Base-by-base conservation (phyloP, 495 filamentous ascomycete species). In the Hyaloscypha variabilis region DNA sequence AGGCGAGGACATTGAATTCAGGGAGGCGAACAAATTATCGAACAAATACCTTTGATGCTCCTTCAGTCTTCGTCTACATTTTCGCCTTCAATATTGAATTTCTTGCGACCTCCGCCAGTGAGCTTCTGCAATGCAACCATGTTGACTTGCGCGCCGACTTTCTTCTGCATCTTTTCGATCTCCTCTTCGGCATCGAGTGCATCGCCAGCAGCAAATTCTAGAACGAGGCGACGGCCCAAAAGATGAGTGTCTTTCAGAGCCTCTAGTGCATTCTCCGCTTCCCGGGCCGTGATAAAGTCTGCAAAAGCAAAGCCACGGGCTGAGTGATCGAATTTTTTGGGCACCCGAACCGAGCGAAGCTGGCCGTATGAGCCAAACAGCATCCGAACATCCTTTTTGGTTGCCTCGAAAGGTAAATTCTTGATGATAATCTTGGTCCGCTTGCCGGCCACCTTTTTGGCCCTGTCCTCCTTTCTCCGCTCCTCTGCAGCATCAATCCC, bases 271-370 rank as follows among this genome's bases (percentile, higher is more conserved):
- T 92, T 97, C 77, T 94, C 88, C 51, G 95, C 96, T 78, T 99
- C 95, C 69, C 90, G 89, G 65, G 91, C 84, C 66, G 92, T 97
- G 58, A 92, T 86, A 74, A 98, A 99, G 67, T 98, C 94, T 11
- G 93, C 96, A 79, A 99, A 99, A 34, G 93, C 95, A 74, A 97
- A 99, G 49, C 95, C 95, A 75, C 95, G 90, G 67, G 93, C 86
- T 46, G 86, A 82, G 54, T 87, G 85, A 73, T 97, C 91, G 76
- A 97, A 94, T 73, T 97, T 98, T 78, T 97, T 93, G 3, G 95
- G 96, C 60, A 99, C 84, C 46, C 96, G 90, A 31, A 98, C 90
- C 56, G 93, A 92, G 52, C 93, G 90, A 60, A 99, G 84, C 70
- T 96, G 90, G 23, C 96, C 95, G 74, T 97, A 99, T 21, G 90